Percentiles rank a stretch among this genome's conserved stretches.
Conservation (phyloP, 2,329 filamentous ascomycete genomes). For the Curvularia verruculosa region DNA sequence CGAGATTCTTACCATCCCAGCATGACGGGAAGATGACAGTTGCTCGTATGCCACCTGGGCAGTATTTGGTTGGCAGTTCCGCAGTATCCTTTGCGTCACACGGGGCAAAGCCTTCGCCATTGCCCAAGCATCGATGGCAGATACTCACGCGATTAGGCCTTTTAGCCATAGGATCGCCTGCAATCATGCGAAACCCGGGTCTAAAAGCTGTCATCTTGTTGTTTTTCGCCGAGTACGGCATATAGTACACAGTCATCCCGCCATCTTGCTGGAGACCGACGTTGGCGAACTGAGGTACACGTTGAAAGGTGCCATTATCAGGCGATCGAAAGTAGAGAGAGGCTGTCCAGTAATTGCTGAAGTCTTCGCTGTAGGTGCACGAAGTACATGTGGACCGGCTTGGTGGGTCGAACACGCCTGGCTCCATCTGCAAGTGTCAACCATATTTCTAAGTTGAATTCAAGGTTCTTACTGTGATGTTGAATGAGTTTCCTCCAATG, state of each 20-base stretch:
- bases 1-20: conserved; percentile 66
- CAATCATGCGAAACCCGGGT: conserved; percentile 40
- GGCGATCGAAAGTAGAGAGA: conserved; percentile 41
- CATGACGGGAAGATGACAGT: conserved; percentile 76
- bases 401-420: conserved; percentile 32
- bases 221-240: conserved; percentile 69
- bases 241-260: conserved; percentile 68
- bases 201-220: conserved; percentile 20
- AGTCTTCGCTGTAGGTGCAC: conserved; percentile 41
- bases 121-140: conserved; percentile 36
- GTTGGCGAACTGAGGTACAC: conserved; percentile 41
- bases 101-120: conserved; percentile 28
- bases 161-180: conserved; percentile 31
- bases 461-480: conserved; percentile 31
- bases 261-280: conserved; percentile 39
- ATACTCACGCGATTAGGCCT: conserved; percentile 39
- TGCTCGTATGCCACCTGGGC: conserved; percentile 73
- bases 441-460: background rate
- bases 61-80: conserved; percentile 68
- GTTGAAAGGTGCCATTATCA: conserved; percentile 43
- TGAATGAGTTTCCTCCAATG: conserved; percentile 43
- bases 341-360: conserved; percentile 43
- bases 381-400: conserved; percentile 38
- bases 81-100: conserved; percentile 35
- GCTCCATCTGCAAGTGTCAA: conserved; percentile 36